phyloP scores from a whole-genome alignment of 495 filamentous ascomycete species.

The Echria macrotheca region DNA sequence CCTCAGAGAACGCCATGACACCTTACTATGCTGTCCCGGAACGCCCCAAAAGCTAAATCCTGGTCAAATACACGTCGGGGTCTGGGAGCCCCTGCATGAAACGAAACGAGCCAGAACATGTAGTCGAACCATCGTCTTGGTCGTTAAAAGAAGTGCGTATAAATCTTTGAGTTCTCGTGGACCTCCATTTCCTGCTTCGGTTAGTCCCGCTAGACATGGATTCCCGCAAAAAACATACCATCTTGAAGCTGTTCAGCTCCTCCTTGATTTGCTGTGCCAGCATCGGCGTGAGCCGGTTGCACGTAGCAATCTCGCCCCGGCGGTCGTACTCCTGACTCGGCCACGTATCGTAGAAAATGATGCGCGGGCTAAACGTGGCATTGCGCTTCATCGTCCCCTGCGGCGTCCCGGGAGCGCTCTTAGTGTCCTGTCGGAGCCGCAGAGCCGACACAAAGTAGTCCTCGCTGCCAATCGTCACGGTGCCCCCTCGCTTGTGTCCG shows the following conservation, averaged over 20 bases:
- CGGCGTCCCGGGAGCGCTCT: conserved; percentile 75
- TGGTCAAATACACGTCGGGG: conserved; percentile 35
- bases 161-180: conserved; percentile 95
- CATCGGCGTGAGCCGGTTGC: conserved; percentile 94
- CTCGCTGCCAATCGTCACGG: conserved; percentile 68
- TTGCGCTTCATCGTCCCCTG: conserved; percentile 58
- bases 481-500: conserved; percentile 56
- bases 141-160: conserved; percentile 97
- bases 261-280: conserved; percentile 99
- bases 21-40: conserved; percentile 45
- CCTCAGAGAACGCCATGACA: conserved; percentile 43
- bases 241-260: conserved; percentile 98
- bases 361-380: conserved; percentile 87
- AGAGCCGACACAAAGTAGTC: conserved; percentile 81
- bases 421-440: conserved; percentile 61
- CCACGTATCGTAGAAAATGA: conserved; percentile 96
- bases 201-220: conserved; percentile 16
- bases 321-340: conserved; percentile 92
- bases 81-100: conserved; percentile 20
- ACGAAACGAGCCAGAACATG: conserved; percentile 31
- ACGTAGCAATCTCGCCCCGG: conserved; percentile 92
- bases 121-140: conserved; percentile 23
- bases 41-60: conserved; percentile 36
- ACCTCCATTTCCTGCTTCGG: conserved; percentile 92
- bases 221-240: conserved; percentile 56